phyloP scores from a whole-genome alignment of 202 grass and related monocot species.

The Setaria viridis region DNA sequence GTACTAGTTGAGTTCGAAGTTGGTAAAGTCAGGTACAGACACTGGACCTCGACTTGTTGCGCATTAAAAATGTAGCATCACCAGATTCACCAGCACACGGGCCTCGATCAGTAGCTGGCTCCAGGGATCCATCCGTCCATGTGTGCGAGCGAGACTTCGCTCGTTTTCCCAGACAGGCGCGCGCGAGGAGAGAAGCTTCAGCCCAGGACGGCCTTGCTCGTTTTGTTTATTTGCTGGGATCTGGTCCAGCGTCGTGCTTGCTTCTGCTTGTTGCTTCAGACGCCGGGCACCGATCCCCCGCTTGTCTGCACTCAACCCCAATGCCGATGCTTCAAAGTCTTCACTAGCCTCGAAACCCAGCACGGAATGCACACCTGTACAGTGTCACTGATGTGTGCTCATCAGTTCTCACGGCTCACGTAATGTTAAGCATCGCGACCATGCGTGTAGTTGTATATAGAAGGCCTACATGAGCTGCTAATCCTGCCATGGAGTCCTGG shows the following conservation, averaged over 20 bases:
- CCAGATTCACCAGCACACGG: neutral
- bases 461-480: neutral
- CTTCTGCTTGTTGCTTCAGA: conserved; percentile 51
- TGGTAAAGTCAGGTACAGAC: conserved; percentile 44
- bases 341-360: conserved; percentile 33
- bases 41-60: conserved; percentile 10
- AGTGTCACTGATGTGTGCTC: neutral
- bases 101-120: neutral
- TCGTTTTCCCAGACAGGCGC: neutral
- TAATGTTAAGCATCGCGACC: neutral
- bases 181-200: neutral
- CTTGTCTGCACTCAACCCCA: conserved; percentile 54
- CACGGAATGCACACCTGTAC: conserved; percentile 3
- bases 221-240: conserved; percentile 48
- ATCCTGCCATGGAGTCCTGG: neutral
- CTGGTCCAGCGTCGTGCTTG: conserved; percentile 42
- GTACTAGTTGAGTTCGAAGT: conserved; percentile 51
- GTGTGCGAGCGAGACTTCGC: conserved; percentile 11
- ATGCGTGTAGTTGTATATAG: neutral
- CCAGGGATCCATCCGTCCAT: conserved; percentile 19
- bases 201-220: neutral
- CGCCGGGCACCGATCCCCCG: conserved; percentile 12
- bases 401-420: neutral
- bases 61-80: conserved; percentile 39
- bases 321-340: conserved; percentile 54